Conservation (phyloP, 2,329 filamentous ascomycete genomes). For the Arthrobotrys entomopaga region DNA sequence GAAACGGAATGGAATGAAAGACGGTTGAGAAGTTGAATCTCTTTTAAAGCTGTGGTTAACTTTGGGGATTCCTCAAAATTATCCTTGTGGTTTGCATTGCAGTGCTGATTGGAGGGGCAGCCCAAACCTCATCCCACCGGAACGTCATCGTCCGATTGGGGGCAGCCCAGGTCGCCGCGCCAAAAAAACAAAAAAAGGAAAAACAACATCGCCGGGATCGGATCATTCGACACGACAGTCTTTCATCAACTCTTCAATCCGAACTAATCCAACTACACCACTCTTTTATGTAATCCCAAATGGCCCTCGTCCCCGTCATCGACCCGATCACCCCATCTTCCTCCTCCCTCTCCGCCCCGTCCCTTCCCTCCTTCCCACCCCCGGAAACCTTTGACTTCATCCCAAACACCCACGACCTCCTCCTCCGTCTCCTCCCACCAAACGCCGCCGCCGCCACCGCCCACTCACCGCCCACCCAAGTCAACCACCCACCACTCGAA, state of each 20-base stretch:
- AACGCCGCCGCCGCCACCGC: slow-evolving; percentile 58
- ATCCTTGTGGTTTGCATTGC: slow-evolving; percentile 5
- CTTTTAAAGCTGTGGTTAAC: too few species aligned
- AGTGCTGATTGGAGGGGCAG: slow-evolving; percentile 18
- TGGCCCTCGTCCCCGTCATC: slow-evolving; percentile 59
- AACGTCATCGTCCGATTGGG: slow-evolving; percentile 3
- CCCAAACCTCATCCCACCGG: slow-evolving; percentile 24
- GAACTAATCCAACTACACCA: background rate
- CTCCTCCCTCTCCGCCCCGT: slow-evolving; percentile 57
- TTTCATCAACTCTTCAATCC: background rate
- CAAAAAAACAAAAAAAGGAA: slow-evolving; percentile 3
- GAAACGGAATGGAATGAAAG: background rate
- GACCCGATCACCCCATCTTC: too few species aligned
- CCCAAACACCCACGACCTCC: slow-evolving; percentile 60
- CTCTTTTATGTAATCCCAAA: slow-evolving; percentile 24
- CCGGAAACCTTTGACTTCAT: slow-evolving; percentile 60
- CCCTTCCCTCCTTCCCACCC: slow-evolving; percentile 60
- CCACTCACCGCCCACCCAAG: slow-evolving; percentile 59
- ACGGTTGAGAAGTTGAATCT: too few species aligned
- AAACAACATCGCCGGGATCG: slow-evolving; percentile 34
- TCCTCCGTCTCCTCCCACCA: slow-evolving; percentile 60
- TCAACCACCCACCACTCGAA: slow-evolving; percentile 68
- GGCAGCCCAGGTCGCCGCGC: too few species aligned
- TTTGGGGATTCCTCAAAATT: too few species aligned
- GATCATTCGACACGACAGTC: background rate